Evolutionary conservation across 2,329 filamentous ascomycete genomes (phyloP).

Genomic region (Clarireedia hainanense): DNA sequence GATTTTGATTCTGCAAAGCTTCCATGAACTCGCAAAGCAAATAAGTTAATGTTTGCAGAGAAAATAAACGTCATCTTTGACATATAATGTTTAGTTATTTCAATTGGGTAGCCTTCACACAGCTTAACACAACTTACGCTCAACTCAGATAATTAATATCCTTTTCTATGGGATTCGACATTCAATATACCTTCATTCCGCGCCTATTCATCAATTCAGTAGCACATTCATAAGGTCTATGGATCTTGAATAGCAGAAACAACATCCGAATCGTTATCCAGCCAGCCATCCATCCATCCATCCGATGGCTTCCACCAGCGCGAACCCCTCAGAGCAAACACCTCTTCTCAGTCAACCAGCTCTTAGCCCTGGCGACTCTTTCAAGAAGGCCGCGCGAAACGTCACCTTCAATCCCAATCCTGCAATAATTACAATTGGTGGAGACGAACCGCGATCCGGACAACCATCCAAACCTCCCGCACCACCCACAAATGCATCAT

Average conservation of each 20-base stretch:
- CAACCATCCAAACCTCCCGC: background rate
- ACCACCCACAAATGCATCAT: slow-evolving; percentile 25
- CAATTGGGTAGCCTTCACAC: no score
- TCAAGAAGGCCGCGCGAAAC: slow-evolving; percentile 34
- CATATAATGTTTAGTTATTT: background rate
- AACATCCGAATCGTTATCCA: background rate
- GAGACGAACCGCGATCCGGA: slow-evolving; percentile 4
- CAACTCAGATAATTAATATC: no score
- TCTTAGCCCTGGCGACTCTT: background rate
- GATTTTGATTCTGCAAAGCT: background rate
- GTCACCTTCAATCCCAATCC: slow-evolving; percentile 73
- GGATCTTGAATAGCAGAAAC: background rate
- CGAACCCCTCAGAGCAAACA: slow-evolving; percentile 4
- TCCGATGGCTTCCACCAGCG: slow-evolving; percentile 2
- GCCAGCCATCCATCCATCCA: background rate
- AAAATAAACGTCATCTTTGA: slow-evolving; percentile 8
- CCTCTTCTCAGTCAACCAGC: slow-evolving; percentile 1
- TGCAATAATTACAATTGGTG: slow-evolving; percentile 51
- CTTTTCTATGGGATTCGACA: no score
- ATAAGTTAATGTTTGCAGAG: background rate
- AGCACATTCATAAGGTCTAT: background rate
- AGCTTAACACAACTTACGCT: no score
- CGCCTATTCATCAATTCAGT: background rate
- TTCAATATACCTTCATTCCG: no score
- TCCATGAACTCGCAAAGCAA: background rate